These are phyloP conservation scores for Dysphania ambrosioides DNA, from an alignment of 148 eudicot species.

Conservation along the genomic window DNA sequence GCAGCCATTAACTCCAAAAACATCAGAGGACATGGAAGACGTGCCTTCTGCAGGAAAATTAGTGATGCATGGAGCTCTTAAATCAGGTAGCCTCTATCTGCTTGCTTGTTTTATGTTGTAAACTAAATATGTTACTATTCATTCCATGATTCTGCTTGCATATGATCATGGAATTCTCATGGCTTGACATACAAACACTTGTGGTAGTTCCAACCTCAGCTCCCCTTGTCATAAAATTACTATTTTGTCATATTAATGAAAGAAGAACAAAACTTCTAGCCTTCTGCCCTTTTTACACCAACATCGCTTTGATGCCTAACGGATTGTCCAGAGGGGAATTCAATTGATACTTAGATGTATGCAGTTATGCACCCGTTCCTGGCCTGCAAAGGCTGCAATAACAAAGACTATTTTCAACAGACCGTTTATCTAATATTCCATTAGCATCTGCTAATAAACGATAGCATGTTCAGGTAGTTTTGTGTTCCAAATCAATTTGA, in stretches of 20 bases:
- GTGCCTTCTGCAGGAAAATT: constrained; percentile 57
- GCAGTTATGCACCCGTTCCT: no score
- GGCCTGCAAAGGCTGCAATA: no score
- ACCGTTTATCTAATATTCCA: background rate
- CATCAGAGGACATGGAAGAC: constrained; percentile 65
- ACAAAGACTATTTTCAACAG: background rate
- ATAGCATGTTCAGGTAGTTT: background rate
- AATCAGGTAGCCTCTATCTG: constrained; percentile 41
- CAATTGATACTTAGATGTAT: no score
- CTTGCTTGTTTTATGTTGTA: background rate
- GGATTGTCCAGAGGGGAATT: no score
- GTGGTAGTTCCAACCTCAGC: background rate
- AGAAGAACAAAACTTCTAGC: no score
- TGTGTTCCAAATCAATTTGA: no score
- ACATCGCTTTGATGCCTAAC: no score
- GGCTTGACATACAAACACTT: background rate
- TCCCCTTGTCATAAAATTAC: no score
- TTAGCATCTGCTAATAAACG: background rate
- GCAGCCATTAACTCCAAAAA: constrained; percentile 69
- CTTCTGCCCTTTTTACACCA: no score
- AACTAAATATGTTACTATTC: background rate
- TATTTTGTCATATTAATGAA: no score
- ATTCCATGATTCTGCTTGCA: no score
- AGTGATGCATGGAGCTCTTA: constrained; percentile 66
- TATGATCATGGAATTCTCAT: background rate